Percentiles rank a stretch among this genome's conserved stretches.
Evolutionary conservation across 371 early-diverging fungal genomes (phyloP).

Genomic region (Zancudomyces culisetae): DNA sequence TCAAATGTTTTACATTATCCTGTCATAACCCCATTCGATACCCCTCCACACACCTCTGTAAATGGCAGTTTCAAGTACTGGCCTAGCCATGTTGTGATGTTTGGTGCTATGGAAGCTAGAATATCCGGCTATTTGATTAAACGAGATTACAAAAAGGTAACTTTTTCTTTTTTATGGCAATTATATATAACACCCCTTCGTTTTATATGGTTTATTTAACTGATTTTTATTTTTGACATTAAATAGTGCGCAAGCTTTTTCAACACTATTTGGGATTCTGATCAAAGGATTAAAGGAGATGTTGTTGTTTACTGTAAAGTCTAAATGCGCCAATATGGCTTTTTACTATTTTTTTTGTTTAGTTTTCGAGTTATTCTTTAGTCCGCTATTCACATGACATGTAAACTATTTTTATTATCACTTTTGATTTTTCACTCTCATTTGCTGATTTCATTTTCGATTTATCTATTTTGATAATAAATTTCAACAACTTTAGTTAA

Average conservation of each 20-base stretch:
- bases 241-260: slow-evolving; percentile 57
- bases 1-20: neutral
- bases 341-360: no score
- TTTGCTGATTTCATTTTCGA: no score
- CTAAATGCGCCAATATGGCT: no score
- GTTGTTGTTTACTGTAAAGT: slow-evolving; percentile 50
- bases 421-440: no score
- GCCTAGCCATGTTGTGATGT: slow-evolving; percentile 47
- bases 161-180: neutral
- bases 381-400: no score
- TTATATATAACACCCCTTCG: neutral
- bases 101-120: slow-evolving; percentile 31
- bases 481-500: no score
- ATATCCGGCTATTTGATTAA: slow-evolving; percentile 13
- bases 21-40: slow-evolving; percentile 1
- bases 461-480: no score
- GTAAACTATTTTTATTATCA: no score
- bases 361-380: no score
- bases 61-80: slow-evolving; percentile 13
- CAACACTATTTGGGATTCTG: slow-evolving; percentile 74
- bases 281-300: slow-evolving; percentile 55
- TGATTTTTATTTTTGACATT: slow-evolving; percentile 4
- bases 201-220: neutral
- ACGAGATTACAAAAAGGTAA: slow-evolving; percentile 33
- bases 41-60: neutral